These are phyloP conservation scores for Ophiobolus disseminans DNA, from an alignment of 2,329 filamentous ascomycete genomes.

Conservation along the genomic window DNA sequence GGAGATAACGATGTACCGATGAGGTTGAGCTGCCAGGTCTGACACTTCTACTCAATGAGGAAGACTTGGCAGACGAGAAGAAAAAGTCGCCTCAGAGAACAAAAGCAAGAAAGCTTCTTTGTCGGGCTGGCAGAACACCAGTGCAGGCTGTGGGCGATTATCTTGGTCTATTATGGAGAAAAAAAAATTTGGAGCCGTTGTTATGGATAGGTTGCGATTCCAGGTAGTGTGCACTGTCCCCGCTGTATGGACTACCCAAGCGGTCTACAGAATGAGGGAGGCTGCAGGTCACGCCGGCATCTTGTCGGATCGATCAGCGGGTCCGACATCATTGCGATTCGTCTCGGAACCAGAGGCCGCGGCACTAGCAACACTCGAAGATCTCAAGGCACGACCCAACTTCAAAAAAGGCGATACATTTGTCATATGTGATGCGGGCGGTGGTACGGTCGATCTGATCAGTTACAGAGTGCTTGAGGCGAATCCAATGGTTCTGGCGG, in stretches of 20 bases:
- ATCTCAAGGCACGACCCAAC: conserved; percentile 15
- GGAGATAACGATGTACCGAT: too few relatives aligned
- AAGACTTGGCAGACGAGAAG: background rate
- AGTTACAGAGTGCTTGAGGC: conserved; percentile 24
- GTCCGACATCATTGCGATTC: conserved; percentile 15
- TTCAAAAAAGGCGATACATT: conserved; percentile 21
- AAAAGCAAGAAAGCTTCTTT: conserved; percentile 1
- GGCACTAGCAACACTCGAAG: conserved; percentile 29
- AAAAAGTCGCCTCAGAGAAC: conserved; percentile 4
- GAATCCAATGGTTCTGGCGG: conserved; percentile 15
- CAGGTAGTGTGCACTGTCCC: conserved; percentile 20
- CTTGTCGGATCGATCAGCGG: background rate
- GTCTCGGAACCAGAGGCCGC: conserved; percentile 43
- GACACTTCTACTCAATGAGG: conserved; percentile 12
- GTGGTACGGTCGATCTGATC: conserved; percentile 33
- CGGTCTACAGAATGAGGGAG: conserved; percentile 9
- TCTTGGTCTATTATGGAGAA: conserved; percentile 19
- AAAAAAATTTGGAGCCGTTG: conserved; percentile 4
- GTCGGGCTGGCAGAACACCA: conserved; percentile 9
- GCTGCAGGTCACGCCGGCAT: conserved; percentile 13
- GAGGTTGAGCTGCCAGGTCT: too few relatives aligned
- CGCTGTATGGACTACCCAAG: conserved; percentile 17
- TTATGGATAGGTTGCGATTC: conserved; percentile 2
- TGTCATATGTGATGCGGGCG: conserved; percentile 30
- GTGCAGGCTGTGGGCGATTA: conserved; percentile 20